Evolutionary conservation across 805 yeast species (phyloP).

Genomic region (Candida parachauliodes): DNA sequence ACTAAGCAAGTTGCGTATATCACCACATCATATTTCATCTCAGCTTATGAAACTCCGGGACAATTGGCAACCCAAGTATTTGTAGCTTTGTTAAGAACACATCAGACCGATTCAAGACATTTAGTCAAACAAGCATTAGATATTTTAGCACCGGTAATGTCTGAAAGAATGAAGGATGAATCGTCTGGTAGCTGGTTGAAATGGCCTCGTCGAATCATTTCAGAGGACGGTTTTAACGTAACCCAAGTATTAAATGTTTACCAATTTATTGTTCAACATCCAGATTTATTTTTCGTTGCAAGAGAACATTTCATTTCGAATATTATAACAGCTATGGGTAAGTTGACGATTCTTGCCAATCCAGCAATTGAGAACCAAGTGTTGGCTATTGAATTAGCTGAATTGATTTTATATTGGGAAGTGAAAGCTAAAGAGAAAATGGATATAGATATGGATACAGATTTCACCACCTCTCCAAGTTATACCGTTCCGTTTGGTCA

Average conservation of each 20-base stretch:
- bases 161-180: conserved; percentile 57
- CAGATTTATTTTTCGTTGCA: conserved; percentile 78
- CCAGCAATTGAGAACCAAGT: conserved; percentile 78
- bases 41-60: conserved; percentile 83
- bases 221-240: conserved; percentile 86
- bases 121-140: conserved; percentile 87
- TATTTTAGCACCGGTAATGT: conserved; percentile 81
- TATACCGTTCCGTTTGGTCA: conserved; percentile 71
- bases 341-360: conserved; percentile 72
- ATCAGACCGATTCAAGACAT: conserved; percentile 78
- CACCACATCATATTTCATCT: conserved; percentile 79
- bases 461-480: conserved; percentile 44
- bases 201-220: conserved; percentile 89
- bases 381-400: conserved; percentile 86
- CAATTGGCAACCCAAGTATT: conserved; percentile 89
- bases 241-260: conserved; percentile 84
- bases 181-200: conserved; percentile 74
- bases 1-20: conserved; percentile 93
- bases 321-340: conserved; percentile 89
- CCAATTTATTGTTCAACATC: conserved; percentile 82
- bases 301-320: conserved; percentile 87
- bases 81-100: conserved; percentile 81
- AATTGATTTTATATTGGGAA: conserved; percentile 85
- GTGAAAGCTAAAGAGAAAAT: conserved; percentile 24
- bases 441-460: conserved; percentile 15